Evolutionary conservation across 2,329 filamentous ascomycete species (phyloP).

Genomic region (Plenodomus lindquistii): DNA sequence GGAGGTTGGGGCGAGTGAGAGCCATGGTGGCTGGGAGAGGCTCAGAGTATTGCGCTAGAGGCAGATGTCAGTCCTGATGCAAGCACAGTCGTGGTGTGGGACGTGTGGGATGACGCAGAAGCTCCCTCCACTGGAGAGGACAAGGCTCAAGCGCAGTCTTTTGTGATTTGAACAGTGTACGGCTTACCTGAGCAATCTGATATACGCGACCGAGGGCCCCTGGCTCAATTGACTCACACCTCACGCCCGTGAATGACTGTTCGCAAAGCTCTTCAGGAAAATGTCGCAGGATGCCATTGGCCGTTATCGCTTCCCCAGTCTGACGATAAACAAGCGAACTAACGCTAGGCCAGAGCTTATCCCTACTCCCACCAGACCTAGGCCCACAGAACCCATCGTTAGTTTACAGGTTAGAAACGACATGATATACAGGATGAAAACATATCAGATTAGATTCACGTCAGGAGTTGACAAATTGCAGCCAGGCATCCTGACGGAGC

Average conservation of each 20-base stretch:
- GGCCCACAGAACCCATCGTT: not conserved
- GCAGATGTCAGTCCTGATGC: not conserved
- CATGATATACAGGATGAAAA: too few relatives aligned
- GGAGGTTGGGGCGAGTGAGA: slow-evolving; percentile 34
- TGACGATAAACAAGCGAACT: not conserved
- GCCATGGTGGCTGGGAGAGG: slow-evolving; percentile 25
- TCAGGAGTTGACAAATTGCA: too few relatives aligned
- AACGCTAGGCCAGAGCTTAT: too few relatives aligned
- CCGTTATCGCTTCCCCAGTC: not conserved
- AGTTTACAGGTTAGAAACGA: too few relatives aligned
- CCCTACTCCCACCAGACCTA: not conserved
- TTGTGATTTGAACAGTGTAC: not conserved
- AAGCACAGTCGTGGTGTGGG: not conserved
- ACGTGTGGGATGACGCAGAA: not conserved
- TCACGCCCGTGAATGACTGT: not conserved
- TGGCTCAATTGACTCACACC: not conserved
- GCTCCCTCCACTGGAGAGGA: not conserved
- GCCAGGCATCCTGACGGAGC: too few relatives aligned
- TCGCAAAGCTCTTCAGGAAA: not conserved
- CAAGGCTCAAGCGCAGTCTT: not conserved
- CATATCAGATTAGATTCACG: too few relatives aligned
- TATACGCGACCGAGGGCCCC: not conserved
- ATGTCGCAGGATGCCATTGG: not conserved
- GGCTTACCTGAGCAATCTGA: not conserved
- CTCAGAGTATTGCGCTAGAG: not conserved